Evolutionary conservation across 331 rosid species (phyloP).

Genomic region (Acacia concinna): DNA sequence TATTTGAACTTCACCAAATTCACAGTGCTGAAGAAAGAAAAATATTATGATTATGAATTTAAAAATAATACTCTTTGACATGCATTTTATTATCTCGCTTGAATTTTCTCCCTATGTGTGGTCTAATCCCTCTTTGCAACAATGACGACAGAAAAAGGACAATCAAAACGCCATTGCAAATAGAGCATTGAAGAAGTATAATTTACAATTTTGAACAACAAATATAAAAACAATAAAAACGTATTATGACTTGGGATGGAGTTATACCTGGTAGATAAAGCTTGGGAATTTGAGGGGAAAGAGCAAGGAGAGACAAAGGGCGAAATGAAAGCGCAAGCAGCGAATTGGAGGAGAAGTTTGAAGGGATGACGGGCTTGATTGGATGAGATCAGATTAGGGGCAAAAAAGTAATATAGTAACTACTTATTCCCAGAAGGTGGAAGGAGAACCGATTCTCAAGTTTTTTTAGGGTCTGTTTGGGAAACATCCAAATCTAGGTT

Average conservation of each 20-base stretch:
- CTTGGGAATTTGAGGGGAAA: neutral
- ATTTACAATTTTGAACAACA: neutral
- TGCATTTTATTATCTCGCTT: too few relatives aligned
- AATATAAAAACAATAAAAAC: neutral
- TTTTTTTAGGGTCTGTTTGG: neutral
- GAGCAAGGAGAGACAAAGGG: neutral
- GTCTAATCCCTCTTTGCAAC: neutral
- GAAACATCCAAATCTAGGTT: too few relatives aligned
- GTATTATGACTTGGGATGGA: neutral
- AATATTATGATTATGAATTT: too few relatives aligned
- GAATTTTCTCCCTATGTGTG: neutral
- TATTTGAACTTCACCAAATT: too few relatives aligned
- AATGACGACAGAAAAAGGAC: neutral
- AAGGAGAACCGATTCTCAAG: neutral
- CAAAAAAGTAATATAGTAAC: neutral
- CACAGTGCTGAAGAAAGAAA: too few relatives aligned
- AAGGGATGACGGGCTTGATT: neutral
- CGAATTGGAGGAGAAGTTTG: neutral
- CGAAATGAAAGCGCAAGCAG: neutral
- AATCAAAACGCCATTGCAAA: neutral
- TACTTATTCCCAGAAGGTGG: neutral
- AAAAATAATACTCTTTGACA: too few relatives aligned
- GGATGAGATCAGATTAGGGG: neutral
- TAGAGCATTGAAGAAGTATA: neutral
- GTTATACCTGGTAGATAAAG: neutral